A percentile compares a stretch with the other conserved stretches of the same genome.
phyloP scores from a whole-genome alignment of 768 basidiomycete genomes.

The Phylloporus sp. region DNA sequence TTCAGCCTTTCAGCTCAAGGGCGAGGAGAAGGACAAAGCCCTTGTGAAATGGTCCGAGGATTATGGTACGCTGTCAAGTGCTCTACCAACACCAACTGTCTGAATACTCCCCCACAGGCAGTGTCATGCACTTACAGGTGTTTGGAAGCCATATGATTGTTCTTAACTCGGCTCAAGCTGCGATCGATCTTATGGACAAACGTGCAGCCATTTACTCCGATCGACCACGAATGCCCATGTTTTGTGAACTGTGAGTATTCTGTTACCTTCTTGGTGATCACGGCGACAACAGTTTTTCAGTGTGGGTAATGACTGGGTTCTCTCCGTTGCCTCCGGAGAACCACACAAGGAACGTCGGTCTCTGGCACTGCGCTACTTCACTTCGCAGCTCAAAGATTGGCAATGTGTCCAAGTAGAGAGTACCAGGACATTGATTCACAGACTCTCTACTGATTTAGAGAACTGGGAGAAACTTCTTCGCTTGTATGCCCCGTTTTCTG shows the following conservation, averaged over 20 bases:
- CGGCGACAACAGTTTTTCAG: background rate
- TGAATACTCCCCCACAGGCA: background rate
- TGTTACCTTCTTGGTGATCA: background rate
- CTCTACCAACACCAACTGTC: too few relatives aligned
- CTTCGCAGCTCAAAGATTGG: constrained; percentile 13
- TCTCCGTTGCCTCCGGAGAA: constrained; percentile 4
- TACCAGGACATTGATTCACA: constrained; percentile 1
- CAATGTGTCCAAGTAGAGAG: constrained; percentile 8
- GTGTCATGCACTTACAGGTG: background rate
- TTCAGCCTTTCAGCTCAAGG: background rate
- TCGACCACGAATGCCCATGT: constrained; percentile 2
- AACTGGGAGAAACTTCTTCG: background rate
- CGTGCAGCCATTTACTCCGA: constrained; percentile 3
- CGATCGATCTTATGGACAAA: constrained; percentile 3
- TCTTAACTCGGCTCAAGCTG: constrained; percentile 30
- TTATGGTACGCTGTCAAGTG: background rate
- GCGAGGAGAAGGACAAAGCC: background rate
- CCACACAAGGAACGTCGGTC: constrained; percentile 7
- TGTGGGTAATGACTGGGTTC: background rate
- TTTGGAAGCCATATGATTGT: constrained; percentile 21
- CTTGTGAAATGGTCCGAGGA: constrained; percentile 1
- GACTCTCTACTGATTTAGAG: background rate
- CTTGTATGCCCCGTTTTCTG: background rate
- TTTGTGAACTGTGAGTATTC: background rate
- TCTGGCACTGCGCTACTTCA: constrained; percentile 10